Conservation (phyloP, 2,329 filamentous ascomycete species). For the Colletotrichum sp. region DNA sequence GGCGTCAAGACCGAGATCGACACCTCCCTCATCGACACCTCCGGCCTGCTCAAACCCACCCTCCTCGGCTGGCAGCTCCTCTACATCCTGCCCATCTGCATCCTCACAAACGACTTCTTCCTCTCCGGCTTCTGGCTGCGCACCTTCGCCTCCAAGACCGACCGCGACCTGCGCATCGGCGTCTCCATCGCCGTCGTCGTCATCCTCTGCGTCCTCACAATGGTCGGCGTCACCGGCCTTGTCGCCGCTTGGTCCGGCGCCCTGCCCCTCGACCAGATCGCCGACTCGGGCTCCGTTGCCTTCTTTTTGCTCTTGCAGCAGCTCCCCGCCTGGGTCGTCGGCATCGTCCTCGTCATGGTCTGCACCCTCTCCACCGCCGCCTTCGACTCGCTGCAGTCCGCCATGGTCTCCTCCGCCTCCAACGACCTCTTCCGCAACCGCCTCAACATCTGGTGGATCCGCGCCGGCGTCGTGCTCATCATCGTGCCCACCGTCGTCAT, state of each 20-base stretch:
- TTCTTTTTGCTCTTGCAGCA: constrained; percentile 78
- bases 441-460: constrained; percentile 77
- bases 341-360: constrained; percentile 81
- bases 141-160: constrained; percentile 79
- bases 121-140: constrained; percentile 85
- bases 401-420: constrained; percentile 84
- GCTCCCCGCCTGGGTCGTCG: constrained; percentile 81
- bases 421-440: constrained; percentile 87
- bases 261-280: constrained; percentile 65
- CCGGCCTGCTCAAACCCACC: constrained; percentile 70
- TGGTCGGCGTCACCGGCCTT: constrained; percentile 76
- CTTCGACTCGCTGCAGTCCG: constrained; percentile 81
- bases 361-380: constrained; percentile 77
- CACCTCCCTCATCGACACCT: constrained; percentile 68
- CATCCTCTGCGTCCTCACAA: constrained; percentile 72
- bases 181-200: constrained; percentile 69
- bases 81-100: constrained; percentile 82
- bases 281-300: constrained; percentile 67
- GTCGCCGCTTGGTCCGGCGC: constrained; percentile 81
- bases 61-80: constrained; percentile 85
- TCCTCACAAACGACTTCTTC: constrained; percentile 88
- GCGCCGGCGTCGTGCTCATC: constrained; percentile 70
- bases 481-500: constrained; percentile 78
- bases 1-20: constrained; percentile 78
- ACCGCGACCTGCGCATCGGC: constrained; percentile 79